A percentile compares a stretch with the other conserved stretches of the same genome.
Conservation (phyloP, 257 asterid species). For the Vinca minor region DNA sequence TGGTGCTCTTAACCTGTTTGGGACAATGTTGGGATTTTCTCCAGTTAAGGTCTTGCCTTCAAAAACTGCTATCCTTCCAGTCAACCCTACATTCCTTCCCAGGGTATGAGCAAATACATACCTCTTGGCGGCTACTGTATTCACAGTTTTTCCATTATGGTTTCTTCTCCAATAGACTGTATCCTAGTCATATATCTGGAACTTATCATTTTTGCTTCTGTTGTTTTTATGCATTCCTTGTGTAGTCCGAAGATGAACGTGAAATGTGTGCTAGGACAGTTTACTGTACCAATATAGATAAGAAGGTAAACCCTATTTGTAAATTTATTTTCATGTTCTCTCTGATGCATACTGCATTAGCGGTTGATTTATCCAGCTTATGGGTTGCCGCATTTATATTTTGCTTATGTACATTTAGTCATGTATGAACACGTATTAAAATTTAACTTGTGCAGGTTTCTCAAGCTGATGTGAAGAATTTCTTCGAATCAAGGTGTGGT, state of each 20-base stretch:
- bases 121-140: not conserved
- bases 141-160: too few species aligned
- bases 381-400: not conserved
- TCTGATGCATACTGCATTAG: too few species aligned
- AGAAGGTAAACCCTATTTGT: conserved; percentile 46
- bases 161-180: too few species aligned
- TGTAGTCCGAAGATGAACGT: conserved; percentile 88
- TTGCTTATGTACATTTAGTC: not conserved
- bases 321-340: not conserved
- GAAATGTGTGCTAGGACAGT: conserved; percentile 98
- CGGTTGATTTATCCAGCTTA: not conserved
- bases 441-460: conserved; percentile 41
- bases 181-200: too few species aligned
- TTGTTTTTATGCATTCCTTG: conserved; percentile 4
- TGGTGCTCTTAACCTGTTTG: conserved; percentile 59
- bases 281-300: conserved; percentile 90
- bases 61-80: conserved; percentile 94
- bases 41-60: conserved; percentile 87
- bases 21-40: conserved; percentile 67
- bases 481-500: conserved; percentile 70
- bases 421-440: not conserved
- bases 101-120: conserved; percentile 41
- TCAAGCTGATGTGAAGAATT: conserved; percentile 73
- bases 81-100: conserved; percentile 91
- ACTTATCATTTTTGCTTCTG: conserved; percentile 3